phyloP scores from a whole-genome alignment of 2,329 filamentous ascomycete species.

The Colletotrichum sp. region DNA sequence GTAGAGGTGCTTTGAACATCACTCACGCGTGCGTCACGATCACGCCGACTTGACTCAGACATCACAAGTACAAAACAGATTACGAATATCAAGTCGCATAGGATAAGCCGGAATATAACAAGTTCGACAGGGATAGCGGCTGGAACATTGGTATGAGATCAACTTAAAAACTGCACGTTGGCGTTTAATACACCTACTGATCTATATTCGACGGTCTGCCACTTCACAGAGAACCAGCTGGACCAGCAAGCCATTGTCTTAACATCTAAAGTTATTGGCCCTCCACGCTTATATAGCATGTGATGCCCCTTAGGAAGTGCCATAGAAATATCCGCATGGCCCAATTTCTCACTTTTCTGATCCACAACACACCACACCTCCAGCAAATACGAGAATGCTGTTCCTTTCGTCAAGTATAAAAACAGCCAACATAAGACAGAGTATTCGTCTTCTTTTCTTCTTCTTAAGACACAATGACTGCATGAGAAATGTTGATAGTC shows the following conservation, averaged over 20 bases:
- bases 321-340: neutral
- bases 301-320: accelerated
- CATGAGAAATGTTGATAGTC: no score
- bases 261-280: accelerated
- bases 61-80: neutral
- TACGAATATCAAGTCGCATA: no score
- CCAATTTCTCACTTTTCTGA: neutral
- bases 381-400: neutral
- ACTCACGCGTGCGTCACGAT: neutral
- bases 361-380: neutral
- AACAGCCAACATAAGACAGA: neutral
- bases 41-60: neutral
- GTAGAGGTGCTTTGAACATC: no score
- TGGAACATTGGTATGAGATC: no score
- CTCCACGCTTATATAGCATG: accelerated
- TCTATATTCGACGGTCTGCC: neutral
- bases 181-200: neutral
- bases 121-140: neutral
- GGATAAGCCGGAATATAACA: accelerated
- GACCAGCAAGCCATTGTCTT: neutral
- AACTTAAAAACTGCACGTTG: no score
- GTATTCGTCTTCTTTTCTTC: neutral
- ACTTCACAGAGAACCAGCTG: neutral
- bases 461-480: neutral
- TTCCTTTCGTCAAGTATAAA: neutral